Evolutionary conservation across 2,329 filamentous ascomycete species (phyloP).

Genomic region (Microdochium nivale): DNA sequence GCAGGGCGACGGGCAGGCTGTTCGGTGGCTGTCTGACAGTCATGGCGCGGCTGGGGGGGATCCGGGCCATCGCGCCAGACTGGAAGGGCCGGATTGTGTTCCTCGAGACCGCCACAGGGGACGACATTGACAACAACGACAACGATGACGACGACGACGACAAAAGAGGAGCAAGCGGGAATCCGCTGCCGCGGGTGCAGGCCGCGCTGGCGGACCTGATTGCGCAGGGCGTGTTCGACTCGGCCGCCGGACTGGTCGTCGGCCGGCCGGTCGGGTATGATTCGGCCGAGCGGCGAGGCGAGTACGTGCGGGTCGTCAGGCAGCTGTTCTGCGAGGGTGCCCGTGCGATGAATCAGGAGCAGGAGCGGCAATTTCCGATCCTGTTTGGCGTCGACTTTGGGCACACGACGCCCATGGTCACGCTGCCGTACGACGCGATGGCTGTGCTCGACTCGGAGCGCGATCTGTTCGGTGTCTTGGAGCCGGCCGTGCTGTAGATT

Average conservation of each 20-base stretch:
- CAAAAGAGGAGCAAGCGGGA: too few species aligned
- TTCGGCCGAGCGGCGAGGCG: constrained; percentile 14
- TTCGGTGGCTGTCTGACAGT: constrained; percentile 33
- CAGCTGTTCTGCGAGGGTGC: constrained; percentile 25
- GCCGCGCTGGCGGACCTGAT: constrained; percentile 30
- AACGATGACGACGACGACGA: constrained; percentile 15
- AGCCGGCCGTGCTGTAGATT: constrained; percentile 7
- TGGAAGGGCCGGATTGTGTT: constrained; percentile 30
- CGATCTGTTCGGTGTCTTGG: constrained; percentile 24
- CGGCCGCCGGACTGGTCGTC: constrained; percentile 29
- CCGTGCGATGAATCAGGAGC: constrained; percentile 10
- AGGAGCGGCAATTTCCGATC: constrained; percentile 23
- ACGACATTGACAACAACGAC: not conserved
- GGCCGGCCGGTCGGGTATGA: constrained; percentile 33
- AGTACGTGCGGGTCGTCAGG: constrained; percentile 20
- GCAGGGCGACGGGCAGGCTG: constrained; percentile 29
- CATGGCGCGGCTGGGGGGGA: constrained; percentile 25
- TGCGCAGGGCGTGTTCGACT: constrained; percentile 30
- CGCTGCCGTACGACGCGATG: constrained; percentile 27
- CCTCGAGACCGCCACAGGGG: constrained; percentile 27
- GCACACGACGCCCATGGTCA: constrained; percentile 32
- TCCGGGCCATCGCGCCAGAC: constrained; percentile 23
- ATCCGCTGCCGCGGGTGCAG: constrained; percentile 19
- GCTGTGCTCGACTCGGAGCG: constrained; percentile 26
- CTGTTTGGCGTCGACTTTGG: constrained; percentile 33